Evolutionary conservation across 306 rosid species (phyloP), one percentile per base, ranked within the genome.

Genomic region (Sesbania bispinosa): DNA sequence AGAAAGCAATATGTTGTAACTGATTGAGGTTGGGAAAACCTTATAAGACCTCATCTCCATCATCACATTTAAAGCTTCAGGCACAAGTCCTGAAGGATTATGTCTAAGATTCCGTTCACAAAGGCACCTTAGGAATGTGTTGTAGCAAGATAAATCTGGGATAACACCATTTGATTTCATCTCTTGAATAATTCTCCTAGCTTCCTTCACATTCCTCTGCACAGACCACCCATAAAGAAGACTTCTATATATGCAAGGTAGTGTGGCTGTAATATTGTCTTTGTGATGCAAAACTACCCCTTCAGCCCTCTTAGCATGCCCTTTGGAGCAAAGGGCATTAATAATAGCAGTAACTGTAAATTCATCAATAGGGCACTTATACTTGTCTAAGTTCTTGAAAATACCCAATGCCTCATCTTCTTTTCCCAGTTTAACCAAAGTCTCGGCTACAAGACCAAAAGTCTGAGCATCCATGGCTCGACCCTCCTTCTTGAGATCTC

Each of bases 51-150:
- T 89, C 96, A 92, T 90, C 69, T 89, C 96, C 88, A 86, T 82
- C 87, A 88, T 92, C 55, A 90, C 92, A 77, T 92, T 92, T 29
- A 88, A 74, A 43, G 87, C 86, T 78, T 90, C 93, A 38, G 98
- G 96, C 59, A 92, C 91, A 42, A 92, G 95, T 26, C 93, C 96
- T 0, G 96, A 92, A 53, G 96, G 93, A 77, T 90, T 89, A 58
- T 45, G 72, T 62, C 77, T 70, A 3, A 90, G 87, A 73, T 92
- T 89, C 57, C 79, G 69, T 83, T 83, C 88, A 46, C 91, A 89
- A 30, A 92, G 93, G 67, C 96, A 86, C 79, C 88, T 81, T 15
- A 92, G 87, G 50, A 90, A 83, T 38, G 96, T 83, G 74, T 88
- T 86, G 78, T 78, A 92, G 80, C 98, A 85, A 73, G 79, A 72